phyloP scores from a whole-genome alignment of 371 early-diverging fungal species.

The Fennellomyces sp. region DNA sequence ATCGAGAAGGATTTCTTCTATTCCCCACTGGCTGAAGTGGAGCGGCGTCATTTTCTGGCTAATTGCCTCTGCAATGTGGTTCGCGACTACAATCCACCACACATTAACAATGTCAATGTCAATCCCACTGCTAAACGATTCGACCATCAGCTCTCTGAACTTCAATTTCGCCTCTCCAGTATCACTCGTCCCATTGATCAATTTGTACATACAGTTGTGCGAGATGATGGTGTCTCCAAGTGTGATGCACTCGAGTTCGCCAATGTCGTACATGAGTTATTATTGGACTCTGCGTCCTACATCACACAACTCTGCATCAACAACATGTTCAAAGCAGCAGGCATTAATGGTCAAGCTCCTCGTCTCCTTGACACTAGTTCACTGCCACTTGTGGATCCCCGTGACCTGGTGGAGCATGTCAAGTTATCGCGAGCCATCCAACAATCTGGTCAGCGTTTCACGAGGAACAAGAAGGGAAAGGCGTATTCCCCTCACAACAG shows the following conservation, averaged over 20 bases:
- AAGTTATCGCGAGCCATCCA: background rate
- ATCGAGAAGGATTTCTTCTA: background rate
- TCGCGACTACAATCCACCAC: background rate
- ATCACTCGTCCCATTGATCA: slow-evolving; percentile 5
- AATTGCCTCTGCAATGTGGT: background rate
- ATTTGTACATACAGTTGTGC: background rate
- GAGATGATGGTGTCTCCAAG: background rate
- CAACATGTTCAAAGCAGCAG: background rate
- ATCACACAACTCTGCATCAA: background rate
- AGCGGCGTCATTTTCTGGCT: background rate
- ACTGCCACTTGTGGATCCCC: background rate
- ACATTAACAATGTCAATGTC: background rate
- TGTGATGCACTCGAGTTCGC: background rate
- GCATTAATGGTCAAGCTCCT: background rate
- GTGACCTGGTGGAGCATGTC: background rate
- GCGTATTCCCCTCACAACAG: background rate
- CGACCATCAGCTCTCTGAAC: background rate
- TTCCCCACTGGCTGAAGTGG: background rate
- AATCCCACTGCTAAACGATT: background rate
- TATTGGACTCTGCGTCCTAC: background rate
- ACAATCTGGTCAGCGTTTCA: background rate
- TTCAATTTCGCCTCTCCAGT: slow-evolving; percentile 10
- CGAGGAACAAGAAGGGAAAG: background rate
- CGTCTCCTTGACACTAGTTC: background rate
- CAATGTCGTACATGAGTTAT: background rate